Evolutionary conservation across 1,284 basidiomycete species (phyloP).

Genomic region (Rhodotorula glutinis): DNA sequence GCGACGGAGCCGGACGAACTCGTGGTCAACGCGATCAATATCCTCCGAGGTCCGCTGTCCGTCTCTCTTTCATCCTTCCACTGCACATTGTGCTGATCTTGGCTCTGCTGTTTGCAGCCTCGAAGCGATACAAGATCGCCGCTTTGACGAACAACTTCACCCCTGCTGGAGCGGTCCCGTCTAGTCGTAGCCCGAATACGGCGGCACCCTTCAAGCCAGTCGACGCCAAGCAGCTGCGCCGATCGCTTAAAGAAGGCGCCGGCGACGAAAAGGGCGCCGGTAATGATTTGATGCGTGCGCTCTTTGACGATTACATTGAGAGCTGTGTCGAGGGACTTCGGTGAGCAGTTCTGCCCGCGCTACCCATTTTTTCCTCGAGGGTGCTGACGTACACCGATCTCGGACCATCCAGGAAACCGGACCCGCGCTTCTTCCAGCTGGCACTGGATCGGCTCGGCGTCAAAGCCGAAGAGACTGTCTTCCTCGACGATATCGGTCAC

Average conservation of each 20-base stretch:
- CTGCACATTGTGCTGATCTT: not conserved
- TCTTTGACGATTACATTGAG: constrained; percentile 49
- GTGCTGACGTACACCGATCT: too few species aligned
- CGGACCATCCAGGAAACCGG: constrained; percentile 51
- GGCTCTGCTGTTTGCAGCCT: constrained; percentile 30
- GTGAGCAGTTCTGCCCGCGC: constrained; percentile 27
- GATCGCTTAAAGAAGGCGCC: not conserved
- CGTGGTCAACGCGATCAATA: constrained; percentile 44
- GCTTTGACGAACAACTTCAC: constrained; percentile 49
- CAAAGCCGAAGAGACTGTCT: constrained; percentile 45
- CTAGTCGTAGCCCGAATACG: not conserved
- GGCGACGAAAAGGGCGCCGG: constrained; percentile 16
- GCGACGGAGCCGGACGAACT: constrained; percentile 42
- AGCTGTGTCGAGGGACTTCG: constrained; percentile 47
- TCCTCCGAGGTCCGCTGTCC: constrained; percentile 25
- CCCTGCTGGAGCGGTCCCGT: constrained; percentile 10
- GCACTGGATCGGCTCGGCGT: constrained; percentile 45
- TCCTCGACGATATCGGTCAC: constrained; percentile 49
- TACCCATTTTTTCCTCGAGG: too few species aligned
- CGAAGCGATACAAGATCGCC: constrained; percentile 45
- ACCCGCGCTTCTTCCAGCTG: constrained; percentile 47
- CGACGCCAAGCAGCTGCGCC: not conserved
- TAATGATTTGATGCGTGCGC: constrained; percentile 34
- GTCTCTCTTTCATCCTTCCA: not conserved
- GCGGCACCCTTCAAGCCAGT: not conserved